Percentiles rank a stretch among this genome's conserved stretches.
phyloP scores from a whole-genome alignment of 805 yeast species.

The Barnettozyma salicaria region DNA sequence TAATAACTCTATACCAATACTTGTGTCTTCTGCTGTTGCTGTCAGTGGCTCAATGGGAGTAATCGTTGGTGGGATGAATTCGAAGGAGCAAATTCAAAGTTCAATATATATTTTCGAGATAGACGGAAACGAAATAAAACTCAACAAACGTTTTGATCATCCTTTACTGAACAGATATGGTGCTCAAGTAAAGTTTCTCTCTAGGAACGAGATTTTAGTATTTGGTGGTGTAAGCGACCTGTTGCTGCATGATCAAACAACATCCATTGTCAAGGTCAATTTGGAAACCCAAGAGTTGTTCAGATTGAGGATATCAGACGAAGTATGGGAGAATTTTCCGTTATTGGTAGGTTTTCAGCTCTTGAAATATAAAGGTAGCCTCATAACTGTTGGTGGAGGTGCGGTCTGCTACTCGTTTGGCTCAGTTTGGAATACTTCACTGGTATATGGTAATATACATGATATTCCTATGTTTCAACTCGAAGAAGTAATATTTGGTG shows the following conservation, averaged over 20 bases:
- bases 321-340: conserved; percentile 37
- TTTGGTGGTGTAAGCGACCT: conserved; percentile 53
- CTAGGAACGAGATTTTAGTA: conserved; percentile 34
- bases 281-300: conserved; percentile 15
- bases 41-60: conserved; percentile 33
- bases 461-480: conserved; percentile 4
- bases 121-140: conserved; percentile 18
- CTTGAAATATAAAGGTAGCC: conserved; percentile 20
- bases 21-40: conserved; percentile 35
- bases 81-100: conserved; percentile 21
- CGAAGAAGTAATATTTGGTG: neutral
- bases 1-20: too few species aligned
- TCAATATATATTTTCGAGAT: conserved; percentile 32
- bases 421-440: conserved; percentile 38
- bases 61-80: conserved; percentile 43
- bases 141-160: conserved; percentile 22
- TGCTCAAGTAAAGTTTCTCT: conserved; percentile 30
- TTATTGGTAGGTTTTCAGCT: conserved; percentile 51
- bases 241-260: conserved; percentile 28
- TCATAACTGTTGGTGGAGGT: conserved; percentile 54
- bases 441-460: conserved; percentile 9
- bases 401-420: conserved; percentile 84
- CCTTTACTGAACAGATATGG: conserved; percentile 45
- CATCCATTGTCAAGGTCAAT: conserved; percentile 35
- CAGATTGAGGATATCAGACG: conserved; percentile 28